These are phyloP conservation scores for Paulownia fortunei DNA, from an alignment of 257 asterid species.

Conservation along the genomic window DNA sequence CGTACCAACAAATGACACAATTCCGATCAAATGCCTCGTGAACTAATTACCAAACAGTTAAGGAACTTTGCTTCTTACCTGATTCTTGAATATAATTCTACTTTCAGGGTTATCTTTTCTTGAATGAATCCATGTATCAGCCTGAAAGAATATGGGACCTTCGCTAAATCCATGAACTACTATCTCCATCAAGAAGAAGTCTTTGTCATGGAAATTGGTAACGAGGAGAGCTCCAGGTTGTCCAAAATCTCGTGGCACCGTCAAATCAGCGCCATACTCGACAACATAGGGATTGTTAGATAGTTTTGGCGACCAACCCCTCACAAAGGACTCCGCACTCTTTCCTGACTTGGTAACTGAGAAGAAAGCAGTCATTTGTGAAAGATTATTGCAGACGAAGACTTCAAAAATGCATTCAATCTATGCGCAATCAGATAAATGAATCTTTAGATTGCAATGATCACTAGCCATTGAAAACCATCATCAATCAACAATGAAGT, in stretches of 20 bases:
- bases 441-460: background rate
- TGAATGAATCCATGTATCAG: slow-evolving; percentile 91
- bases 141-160: slow-evolving; percentile 71
- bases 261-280: slow-evolving; percentile 73
- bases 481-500: background rate
- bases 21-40: background rate
- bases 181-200: slow-evolving; percentile 74
- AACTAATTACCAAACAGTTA: background rate
- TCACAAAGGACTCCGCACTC: slow-evolving; percentile 68
- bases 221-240: slow-evolving; percentile 77
- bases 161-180: slow-evolving; percentile 71
- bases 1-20: background rate
- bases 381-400: background rate
- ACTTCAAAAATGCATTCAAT: background rate
- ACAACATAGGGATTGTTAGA: slow-evolving; percentile 63
- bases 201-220: slow-evolving; percentile 82
- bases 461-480: background rate
- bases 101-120: slow-evolving; percentile 72
- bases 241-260: slow-evolving; percentile 78
- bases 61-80: slow-evolving; percentile 41
- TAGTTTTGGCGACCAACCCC: slow-evolving; percentile 78
- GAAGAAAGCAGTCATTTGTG: background rate
- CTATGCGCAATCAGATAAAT: no score
- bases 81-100: slow-evolving; percentile 81
- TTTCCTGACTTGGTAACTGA: slow-evolving; percentile 73